These are phyloP conservation scores for Claviceps capensis DNA, from an alignment of 2,329 filamentous ascomycete species.

Conservation along the genomic window DNA sequence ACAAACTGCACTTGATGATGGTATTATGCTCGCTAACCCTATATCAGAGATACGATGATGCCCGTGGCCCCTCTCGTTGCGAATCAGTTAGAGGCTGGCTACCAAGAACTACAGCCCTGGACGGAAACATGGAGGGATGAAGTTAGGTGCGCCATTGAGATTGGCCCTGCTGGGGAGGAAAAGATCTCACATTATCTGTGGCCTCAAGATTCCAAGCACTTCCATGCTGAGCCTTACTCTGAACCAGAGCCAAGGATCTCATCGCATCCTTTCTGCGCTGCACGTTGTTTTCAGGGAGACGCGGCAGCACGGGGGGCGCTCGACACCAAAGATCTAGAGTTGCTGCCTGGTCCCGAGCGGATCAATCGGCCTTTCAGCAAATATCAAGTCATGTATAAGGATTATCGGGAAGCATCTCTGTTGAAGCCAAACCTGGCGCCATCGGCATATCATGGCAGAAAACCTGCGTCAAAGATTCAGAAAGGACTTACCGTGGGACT, in stretches of 20 bases:
- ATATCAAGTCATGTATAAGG: constrained; percentile 78
- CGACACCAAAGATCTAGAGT: constrained; percentile 18
- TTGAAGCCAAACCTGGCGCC: constrained; percentile 75
- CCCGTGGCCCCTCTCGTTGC: constrained; percentile 76
- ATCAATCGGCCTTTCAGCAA: constrained; percentile 49
- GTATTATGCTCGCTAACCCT: constrained; percentile 9
- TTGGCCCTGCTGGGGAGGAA: constrained; percentile 79
- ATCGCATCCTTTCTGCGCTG: constrained; percentile 44
- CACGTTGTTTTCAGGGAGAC: constrained; percentile 45
- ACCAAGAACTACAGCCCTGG: constrained; percentile 74
- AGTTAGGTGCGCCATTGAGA: constrained; percentile 75
- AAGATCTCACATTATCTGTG: constrained; percentile 78
- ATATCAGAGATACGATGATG: constrained; percentile 62
- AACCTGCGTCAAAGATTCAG: constrained; percentile 70
- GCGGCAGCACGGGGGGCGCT: constrained; percentile 40
- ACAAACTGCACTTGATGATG: constrained; percentile 6
- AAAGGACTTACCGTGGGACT: constrained; percentile 75
- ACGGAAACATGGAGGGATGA: constrained; percentile 89
- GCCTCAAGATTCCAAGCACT: constrained; percentile 39
- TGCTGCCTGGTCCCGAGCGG: constrained; percentile 25
- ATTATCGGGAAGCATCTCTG: constrained; percentile 55
- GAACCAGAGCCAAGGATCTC: constrained; percentile 29
- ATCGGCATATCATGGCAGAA: constrained; percentile 70
- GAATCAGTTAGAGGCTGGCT: constrained; percentile 87
- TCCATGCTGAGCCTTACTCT: constrained; percentile 7